Evolutionary conservation across 2,329 filamentous ascomycete species (phyloP), one percentile per base, ranked within the genome.

Genomic region (Arthrobotrys sphaeroides): DNA sequence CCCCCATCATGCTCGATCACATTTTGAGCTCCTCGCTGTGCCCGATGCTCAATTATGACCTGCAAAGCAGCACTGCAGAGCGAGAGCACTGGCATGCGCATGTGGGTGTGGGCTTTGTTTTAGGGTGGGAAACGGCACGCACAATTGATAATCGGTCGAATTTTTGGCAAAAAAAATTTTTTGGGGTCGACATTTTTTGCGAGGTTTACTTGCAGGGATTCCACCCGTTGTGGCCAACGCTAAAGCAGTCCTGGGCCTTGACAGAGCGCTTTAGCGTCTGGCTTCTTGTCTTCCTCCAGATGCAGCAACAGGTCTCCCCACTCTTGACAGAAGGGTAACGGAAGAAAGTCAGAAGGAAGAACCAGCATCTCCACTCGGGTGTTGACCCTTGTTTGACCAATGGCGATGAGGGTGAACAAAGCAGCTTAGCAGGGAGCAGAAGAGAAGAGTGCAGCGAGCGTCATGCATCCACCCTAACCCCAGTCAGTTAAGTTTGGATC

Each of bases 301-400:
- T 74, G 70, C 70, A 74, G 70, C 70, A 74, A 74, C 70, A 74
- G 70, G 70, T 74, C 70, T 74, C 70, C 70, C 70, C 70, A 74
- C 70, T 74, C 70, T 74, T 67, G 55, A 74, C 70, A 74, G 61
- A 74, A 68, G 70, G 20, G 62, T 74, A 74, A 57, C 70, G 57
- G 70, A 74, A 74, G 70, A 57, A 66, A 55, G 26, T 73, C 59
- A 73, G 60, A 66, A 73, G 53, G 38, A 72, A 72, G 60, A 65
- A 36, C 49, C 62, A 53, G 60, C 68, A 73, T 73, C 70, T 74
- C 70, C 70, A 74, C 70, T 74, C 70, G 70, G 70, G 70, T 74
- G 62, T 74, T 43, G 43, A 57, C 70, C 70, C 70, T 68, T 74
- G 70, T 68, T 74, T 68, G 70, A 65, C 70, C 70, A 74, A 74